Evolutionary conservation across 2,329 filamentous ascomycete genomes (phyloP).

Genomic region (Hymenotorrendiella dingleyae): DNA sequence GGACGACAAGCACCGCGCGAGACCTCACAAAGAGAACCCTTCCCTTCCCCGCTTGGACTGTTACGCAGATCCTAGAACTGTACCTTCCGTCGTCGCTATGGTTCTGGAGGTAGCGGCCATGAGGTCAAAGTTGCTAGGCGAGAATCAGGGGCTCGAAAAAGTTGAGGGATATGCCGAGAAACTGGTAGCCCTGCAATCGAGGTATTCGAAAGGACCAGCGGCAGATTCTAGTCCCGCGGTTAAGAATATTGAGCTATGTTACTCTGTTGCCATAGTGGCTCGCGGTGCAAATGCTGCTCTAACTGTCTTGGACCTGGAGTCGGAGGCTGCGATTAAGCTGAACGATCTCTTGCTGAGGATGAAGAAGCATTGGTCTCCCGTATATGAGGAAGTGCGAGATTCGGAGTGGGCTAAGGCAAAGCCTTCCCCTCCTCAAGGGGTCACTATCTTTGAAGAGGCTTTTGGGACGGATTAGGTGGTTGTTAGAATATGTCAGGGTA

Average conservation of each 20-base stretch:
- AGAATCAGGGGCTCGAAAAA: conserved; percentile 15
- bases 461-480: too few relatives aligned
- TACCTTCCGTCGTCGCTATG: too few relatives aligned
- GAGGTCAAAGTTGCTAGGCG: too few relatives aligned
- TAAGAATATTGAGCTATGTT: neutral
- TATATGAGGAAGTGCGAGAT: neutral
- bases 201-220: neutral
- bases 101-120: too few relatives aligned
- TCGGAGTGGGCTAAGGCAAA: conserved; percentile 1
- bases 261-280: too few relatives aligned
- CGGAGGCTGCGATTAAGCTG: conserved; percentile 12
- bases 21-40: neutral
- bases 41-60: too few relatives aligned
- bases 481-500: too few relatives aligned
- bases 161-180: conserved; percentile 35
- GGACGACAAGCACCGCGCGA: conserved; percentile 18
- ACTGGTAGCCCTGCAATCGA: too few relatives aligned
- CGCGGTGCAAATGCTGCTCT: conserved; percentile 24
- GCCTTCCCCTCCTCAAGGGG: neutral
- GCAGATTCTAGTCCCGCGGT: neutral
- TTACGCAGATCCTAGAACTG: too few relatives aligned
- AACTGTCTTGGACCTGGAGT: conserved; percentile 24
- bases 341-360: conserved; percentile 9
- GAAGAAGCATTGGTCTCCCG: conserved; percentile 1
- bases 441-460: neutral